These are phyloP conservation scores for Kodamaea sp. DNA, from an alignment of 1,139 yeast species.

Conservation along the genomic window DNA sequence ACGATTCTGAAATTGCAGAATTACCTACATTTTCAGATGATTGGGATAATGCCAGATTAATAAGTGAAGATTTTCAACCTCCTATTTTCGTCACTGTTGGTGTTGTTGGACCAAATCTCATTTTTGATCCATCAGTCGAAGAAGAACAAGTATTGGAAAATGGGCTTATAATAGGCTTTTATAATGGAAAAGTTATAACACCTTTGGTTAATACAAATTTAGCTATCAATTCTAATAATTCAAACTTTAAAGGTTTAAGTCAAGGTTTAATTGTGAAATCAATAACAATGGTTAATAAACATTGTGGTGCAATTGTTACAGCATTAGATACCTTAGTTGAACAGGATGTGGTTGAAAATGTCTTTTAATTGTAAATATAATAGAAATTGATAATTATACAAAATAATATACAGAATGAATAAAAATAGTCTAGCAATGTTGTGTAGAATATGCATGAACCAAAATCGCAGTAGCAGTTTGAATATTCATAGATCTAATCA, in stretches of 20 bases:
- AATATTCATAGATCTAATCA: slow-evolving; percentile 89
- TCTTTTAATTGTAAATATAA: slow-evolving; percentile 11
- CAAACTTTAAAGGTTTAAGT: slow-evolving; percentile 40
- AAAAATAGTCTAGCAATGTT: slow-evolving; percentile 45
- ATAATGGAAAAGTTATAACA: slow-evolving; percentile 57
- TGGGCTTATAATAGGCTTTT: slow-evolving; percentile 72
- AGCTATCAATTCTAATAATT: slow-evolving; percentile 36
- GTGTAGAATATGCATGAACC: slow-evolving; percentile 84
- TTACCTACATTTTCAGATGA: slow-evolving; percentile 90
- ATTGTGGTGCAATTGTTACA: slow-evolving; percentile 32
- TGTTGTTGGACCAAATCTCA: slow-evolving; percentile 60
- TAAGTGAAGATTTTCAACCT: slow-evolving; percentile 49
- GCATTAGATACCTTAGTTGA: slow-evolving; percentile 41
- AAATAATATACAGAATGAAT: slow-evolving; percentile 10
- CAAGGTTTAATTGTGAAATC: slow-evolving; percentile 25
- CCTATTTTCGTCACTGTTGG: slow-evolving; percentile 78
- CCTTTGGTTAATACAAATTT: slow-evolving; percentile 61
- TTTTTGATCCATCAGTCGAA: slow-evolving; percentile 78
- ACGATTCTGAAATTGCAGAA: slow-evolving; percentile 65
- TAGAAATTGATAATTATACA: slow-evolving; percentile 8
- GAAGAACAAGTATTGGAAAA: slow-evolving; percentile 87
- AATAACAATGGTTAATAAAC: slow-evolving; percentile 31
- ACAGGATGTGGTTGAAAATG: slow-evolving; percentile 35
- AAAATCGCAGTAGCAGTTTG: slow-evolving; percentile 95
- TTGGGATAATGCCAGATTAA: slow-evolving; percentile 58